These are phyloP conservation scores for Acer saccharum DNA, from an alignment of 345 rosid species.

Conservation along the genomic window DNA sequence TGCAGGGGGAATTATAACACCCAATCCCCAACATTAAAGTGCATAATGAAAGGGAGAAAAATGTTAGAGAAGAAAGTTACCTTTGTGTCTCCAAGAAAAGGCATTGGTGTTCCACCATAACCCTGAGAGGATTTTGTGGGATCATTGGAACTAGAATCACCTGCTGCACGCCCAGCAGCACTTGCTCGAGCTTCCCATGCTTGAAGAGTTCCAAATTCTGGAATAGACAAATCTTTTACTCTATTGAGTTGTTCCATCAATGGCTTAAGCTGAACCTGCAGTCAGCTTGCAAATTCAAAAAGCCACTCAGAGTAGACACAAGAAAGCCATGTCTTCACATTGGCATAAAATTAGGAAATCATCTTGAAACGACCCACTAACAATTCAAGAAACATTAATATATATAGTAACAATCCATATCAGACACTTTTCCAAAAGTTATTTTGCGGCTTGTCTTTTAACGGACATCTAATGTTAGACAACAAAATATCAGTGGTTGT, in stretches of 20 bases:
- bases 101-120: conserved; percentile 87
- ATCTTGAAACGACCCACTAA: background rate
- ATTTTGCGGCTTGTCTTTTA: too few species aligned
- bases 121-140: conserved; percentile 69
- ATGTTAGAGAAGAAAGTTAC: conserved; percentile 33
- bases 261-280: conserved; percentile 77
- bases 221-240: conserved; percentile 77
- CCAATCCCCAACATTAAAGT: conserved; percentile 11
- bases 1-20: background rate
- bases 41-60: conserved; percentile 3
- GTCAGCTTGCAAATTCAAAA: conserved; percentile 24
- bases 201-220: conserved; percentile 72
- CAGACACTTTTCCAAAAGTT: too few species aligned
- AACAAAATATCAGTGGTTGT: too few species aligned
- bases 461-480: too few species aligned
- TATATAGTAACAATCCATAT: too few species aligned
- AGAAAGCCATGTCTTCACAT: background rate
- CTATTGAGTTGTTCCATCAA: conserved; percentile 70
- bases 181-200: conserved; percentile 94
- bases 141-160: conserved; percentile 68
- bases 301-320: background rate
- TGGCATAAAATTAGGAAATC: background rate
- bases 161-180: conserved; percentile 58
- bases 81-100: conserved; percentile 85
- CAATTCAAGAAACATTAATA: background rate